Conservation (phyloP, 1,139 yeast genomes). For the Blastobotrys proliferans region DNA sequence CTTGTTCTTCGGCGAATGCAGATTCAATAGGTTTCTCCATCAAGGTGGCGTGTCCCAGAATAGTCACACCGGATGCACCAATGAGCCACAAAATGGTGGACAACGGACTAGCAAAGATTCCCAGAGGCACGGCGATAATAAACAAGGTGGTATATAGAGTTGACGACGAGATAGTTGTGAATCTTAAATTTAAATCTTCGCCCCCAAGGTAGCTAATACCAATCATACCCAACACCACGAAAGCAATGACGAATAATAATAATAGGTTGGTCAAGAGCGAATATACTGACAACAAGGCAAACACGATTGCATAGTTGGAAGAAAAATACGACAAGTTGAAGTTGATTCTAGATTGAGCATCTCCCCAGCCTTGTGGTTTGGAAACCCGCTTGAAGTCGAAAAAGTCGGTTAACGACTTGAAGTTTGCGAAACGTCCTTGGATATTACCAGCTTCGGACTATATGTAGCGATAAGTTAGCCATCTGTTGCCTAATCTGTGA, state of each 20-base stretch:
- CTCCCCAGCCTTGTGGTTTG: slow-evolving; percentile 86
- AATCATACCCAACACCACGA: slow-evolving; percentile 58
- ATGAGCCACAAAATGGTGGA: slow-evolving; percentile 94
- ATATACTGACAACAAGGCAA: slow-evolving; percentile 64
- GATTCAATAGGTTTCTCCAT: slow-evolving; percentile 98
- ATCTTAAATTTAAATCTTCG: slow-evolving; percentile 62
- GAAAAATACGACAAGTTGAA: slow-evolving; percentile 85
- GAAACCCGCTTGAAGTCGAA: slow-evolving; percentile 86
- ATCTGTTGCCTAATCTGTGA: neutral
- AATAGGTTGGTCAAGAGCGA: slow-evolving; percentile 79
- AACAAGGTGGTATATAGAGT: slow-evolving; percentile 87
- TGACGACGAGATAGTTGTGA: slow-evolving; percentile 52
- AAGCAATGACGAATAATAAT: slow-evolving; percentile 71
- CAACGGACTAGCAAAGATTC: slow-evolving; percentile 89
- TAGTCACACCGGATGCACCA: slow-evolving; percentile 87
- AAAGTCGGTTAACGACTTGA: slow-evolving; percentile 89
- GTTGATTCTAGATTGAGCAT: slow-evolving; percentile 80
- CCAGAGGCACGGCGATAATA: slow-evolving; percentile 68
- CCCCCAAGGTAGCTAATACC: slow-evolving; percentile 81
- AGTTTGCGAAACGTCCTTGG: slow-evolving; percentile 62
- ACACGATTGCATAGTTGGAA: slow-evolving; percentile 76
- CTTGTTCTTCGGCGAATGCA: slow-evolving; percentile 84
- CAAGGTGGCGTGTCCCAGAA: slow-evolving; percentile 85
- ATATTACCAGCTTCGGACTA: slow-evolving; percentile 43
- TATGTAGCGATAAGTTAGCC: neutral